Evolutionary conservation across 169 alveolate species (phyloP).

Genomic region (Plasmodium sp.): DNA sequence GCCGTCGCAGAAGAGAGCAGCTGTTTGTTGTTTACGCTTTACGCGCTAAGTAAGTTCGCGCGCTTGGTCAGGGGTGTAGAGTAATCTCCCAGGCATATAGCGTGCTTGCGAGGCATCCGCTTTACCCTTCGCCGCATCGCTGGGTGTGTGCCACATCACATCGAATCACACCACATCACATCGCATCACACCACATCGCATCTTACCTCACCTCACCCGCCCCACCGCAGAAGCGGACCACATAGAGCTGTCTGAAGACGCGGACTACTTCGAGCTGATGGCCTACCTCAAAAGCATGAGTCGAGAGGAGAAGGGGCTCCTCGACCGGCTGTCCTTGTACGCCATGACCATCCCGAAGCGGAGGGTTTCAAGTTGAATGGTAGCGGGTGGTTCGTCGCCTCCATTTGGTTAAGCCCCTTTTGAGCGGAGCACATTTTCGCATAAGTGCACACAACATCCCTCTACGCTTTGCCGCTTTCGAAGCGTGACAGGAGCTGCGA

Average conservation of each 20-base stretch:
- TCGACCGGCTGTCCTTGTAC: slow-evolving; percentile 24
- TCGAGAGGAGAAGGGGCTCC: slow-evolving; percentile 1
- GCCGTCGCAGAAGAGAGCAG: not conserved
- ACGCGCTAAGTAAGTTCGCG: slow-evolving; percentile 35
- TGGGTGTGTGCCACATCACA: not conserved
- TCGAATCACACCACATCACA: not conserved
- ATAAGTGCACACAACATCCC: not conserved
- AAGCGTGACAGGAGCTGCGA: not conserved
- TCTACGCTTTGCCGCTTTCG: not conserved
- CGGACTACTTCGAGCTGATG: slow-evolving; percentile 55
- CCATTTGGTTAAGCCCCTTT: not conserved
- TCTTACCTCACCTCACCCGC: not conserved
- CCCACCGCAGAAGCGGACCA: slow-evolving; percentile 13
- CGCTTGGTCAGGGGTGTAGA: not conserved
- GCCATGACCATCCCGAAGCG: slow-evolving; percentile 21
- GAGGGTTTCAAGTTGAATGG: not conserved
- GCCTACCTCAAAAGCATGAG: slow-evolving; percentile 39
- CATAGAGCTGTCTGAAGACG: slow-evolving; percentile 63
- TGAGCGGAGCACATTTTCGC: not conserved
- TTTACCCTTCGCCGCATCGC: not conserved
- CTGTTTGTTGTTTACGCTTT: slow-evolving; percentile 28
- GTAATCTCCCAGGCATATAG: not conserved
- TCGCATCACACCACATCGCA: not conserved
- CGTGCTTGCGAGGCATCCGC: not conserved
- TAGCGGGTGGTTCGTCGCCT: not conserved